Conservation (phyloP, 108 stramenopile species). For the Fragilariopsis cylindrus region DNA sequence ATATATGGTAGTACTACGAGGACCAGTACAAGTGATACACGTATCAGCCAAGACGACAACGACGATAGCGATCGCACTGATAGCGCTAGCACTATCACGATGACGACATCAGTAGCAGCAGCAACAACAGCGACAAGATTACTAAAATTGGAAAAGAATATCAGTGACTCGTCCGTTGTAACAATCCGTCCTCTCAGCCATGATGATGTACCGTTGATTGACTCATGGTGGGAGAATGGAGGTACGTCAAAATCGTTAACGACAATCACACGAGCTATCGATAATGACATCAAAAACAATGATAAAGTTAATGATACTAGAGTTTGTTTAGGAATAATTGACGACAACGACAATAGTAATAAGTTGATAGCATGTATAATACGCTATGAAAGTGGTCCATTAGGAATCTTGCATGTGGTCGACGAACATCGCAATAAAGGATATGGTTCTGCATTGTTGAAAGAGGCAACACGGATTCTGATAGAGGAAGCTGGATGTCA, state of each 20-base stretch:
- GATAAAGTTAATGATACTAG: constrained; percentile 20
- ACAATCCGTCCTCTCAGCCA: constrained; percentile 1
- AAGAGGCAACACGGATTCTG: constrained; percentile 33
- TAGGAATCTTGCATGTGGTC: constrained; percentile 57
- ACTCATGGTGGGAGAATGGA: constrained; percentile 16
- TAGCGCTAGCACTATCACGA: background rate
- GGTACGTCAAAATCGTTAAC: constrained; percentile 8
- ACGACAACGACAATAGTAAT: constrained; percentile 36
- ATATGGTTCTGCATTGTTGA: constrained; percentile 39
- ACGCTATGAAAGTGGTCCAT: constrained; percentile 42
- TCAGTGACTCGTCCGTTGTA: background rate
- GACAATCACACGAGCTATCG: background rate
- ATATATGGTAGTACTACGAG: background rate
- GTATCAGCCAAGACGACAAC: background rate
- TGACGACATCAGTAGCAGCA: background rate
- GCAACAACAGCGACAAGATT: background rate
- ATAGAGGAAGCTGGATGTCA: background rate
- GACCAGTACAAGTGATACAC: background rate
- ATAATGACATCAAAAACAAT: background rate
- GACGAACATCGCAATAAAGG: constrained; percentile 42
- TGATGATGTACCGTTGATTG: constrained; percentile 13
- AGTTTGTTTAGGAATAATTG: constrained; percentile 36
- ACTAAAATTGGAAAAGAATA: background rate
- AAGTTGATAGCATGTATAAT: constrained; percentile 44
- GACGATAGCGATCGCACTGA: background rate